Evolutionary conservation across 2,329 filamentous ascomycete species (phyloP), one percentile per base, ranked within the genome.

Genomic region (Elsinoe necatrix): DNA sequence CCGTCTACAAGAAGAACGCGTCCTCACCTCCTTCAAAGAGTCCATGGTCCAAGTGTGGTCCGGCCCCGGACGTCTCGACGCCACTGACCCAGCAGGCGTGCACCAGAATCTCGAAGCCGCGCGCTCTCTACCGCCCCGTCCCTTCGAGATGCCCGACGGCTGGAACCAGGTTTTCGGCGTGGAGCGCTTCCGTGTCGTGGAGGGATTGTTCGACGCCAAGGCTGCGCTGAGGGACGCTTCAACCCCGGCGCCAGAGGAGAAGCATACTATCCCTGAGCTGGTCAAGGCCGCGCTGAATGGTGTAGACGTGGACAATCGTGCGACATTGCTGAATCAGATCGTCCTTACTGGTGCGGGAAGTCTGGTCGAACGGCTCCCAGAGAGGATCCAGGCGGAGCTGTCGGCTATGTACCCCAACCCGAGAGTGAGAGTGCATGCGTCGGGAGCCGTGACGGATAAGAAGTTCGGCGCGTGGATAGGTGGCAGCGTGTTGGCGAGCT

Each of bases 111-210:
- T 93, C 67, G 91, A 96, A 41, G 77, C 83, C 48, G 84, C 85
- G 58, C 85, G 81, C 68, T 78, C 74, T 43, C 83, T 84, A 61
- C 88, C 89, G 0, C 88, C 89, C 39, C 85, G 89, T 54, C 87
- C 93, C 9, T 98, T 96, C 66, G 93, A 98, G 75, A 93, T 98
- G 81, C 93, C 93, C 8, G 89, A 97, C 68, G 93, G 93, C 52
- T 91, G 86, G 75, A 98, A 97, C 75, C 88, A 95, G 70, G 86
- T 95, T 73, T 98, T 95, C 77, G 86, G 88, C 60, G 80, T 85
- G 57, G 91, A 96, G 70, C 85, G 93, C 52, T 96, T 86, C 79
- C 83, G 84, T 63, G 86, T 89, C 9, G 85, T 86, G 1, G 93
- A 98, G 73, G 88, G 88, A 41, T 80, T 98, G 70, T 98, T 93